Conservation (phyloP, 495 filamentous ascomycete genomes). For the Penicillium subrubescens region DNA sequence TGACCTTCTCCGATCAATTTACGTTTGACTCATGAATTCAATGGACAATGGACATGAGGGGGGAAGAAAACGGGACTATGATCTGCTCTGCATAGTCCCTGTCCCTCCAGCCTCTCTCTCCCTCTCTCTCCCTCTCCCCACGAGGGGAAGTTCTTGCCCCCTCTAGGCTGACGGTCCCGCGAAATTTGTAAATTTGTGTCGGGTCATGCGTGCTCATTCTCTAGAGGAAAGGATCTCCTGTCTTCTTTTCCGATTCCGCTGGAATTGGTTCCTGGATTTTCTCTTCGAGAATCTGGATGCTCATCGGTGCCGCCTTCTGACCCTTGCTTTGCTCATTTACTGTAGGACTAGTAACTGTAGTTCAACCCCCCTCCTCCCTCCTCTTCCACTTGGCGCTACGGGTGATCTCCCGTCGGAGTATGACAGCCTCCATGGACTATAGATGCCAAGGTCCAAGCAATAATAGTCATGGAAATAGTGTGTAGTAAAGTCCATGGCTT, state of each 20-base stretch:
- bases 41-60: not conserved
- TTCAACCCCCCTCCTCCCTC: not conserved
- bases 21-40: constrained; percentile 2
- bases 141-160: constrained; percentile 1
- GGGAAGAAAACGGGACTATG: not conserved
- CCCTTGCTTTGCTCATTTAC: not conserved
- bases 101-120: not conserved
- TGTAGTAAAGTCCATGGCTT: not conserved
- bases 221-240: constrained; percentile 32
- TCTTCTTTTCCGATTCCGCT: constrained; percentile 4
- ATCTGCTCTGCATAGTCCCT: not conserved
- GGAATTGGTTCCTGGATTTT: not conserved
- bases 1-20: not conserved
- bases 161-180: constrained; percentile 11
- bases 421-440: constrained; percentile 4
- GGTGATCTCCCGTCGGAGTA: constrained; percentile 15
- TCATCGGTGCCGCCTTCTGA: not conserved
- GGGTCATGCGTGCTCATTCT: constrained; percentile 29
- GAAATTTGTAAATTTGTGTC: constrained; percentile 16
- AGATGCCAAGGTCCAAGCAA: not conserved
- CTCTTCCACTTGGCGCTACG: constrained; percentile 5
- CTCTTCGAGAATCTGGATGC: not conserved
- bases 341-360: not conserved
- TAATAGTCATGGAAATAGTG: not conserved
- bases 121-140: not conserved